Evolutionary conservation across 805 yeast species (phyloP), one percentile per base, ranked within the genome.

Genomic region (Candida insectalens): DNA sequence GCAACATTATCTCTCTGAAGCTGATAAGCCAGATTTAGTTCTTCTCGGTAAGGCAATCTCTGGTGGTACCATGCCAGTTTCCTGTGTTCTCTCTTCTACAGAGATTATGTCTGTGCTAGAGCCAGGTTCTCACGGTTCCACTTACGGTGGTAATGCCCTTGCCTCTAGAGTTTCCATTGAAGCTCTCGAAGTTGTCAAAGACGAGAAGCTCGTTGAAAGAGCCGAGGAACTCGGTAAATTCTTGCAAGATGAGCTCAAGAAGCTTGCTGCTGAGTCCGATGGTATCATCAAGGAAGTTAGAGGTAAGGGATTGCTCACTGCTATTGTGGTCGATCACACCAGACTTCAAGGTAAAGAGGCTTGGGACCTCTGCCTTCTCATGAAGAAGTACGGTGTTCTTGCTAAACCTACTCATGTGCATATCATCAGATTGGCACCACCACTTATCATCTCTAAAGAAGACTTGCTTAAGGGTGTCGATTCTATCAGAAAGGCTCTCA

Each of bases 381-480:
- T 89, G 92, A 85, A 83, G 60, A 76, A 83, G 35, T 65, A 74
- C 40, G 97, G 97, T 38, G 81, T 89, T 12, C 67, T 88, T 51
- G 96, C 97, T 42, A 89, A 88, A 63, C 97, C 96, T 44, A 88
- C 97, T 2, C 97, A 89, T 57, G 95, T 87, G 49, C 81, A 87
- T 59, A 88, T 89, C 50, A 88, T 89, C 54, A 80, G 97, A 67
- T 68, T 89, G 56, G 96, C 97, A 8, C 97, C 97, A 37, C 96
- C 97, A 17, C 67, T 89, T 57, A 94, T 87, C 27, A 89, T 89
- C 44, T 72, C 88, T 21, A 79, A 87, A 54, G 89, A 80, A 49
- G 96, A 89, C 53, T 66, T 89, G 50, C 59, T 74, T 44, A 77
- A 72, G 60, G 96, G 96, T 51, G 79, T 87, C 35, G 79, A 72